Base-by-base conservation (phyloP, 495 filamentous ascomycete genomes). In the Lindgomyces ingoldianus region DNA sequence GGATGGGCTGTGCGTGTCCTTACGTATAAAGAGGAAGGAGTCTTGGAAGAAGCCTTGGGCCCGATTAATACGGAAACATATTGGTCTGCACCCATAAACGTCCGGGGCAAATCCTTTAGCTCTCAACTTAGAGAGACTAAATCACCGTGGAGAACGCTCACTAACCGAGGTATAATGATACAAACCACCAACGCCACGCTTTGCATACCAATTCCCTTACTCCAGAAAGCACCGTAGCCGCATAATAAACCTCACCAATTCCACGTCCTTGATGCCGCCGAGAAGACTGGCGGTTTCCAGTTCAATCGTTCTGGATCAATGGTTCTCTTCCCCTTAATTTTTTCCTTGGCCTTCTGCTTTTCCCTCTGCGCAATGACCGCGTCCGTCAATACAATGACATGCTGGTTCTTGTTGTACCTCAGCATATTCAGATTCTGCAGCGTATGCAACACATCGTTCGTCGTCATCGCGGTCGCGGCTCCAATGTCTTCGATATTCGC, bases 231-330 rank as follows among this genome's bases (percentile, higher is more conserved):
- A n/a, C n/a, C n/a, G n/a, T n/a, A n/a, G n/a, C n/a, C n/a, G n/a
- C n/a, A n/a, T n/a, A n/a, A n/a, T n/a, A n/a, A n/a, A 49, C 16
- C 52, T 70, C 80, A 98, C 94, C 94, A 98, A 68, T 92, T 96
- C 94, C 94, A 98, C 25, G 93, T 98, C 67, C 94, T 81, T 54
- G 83, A 87, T 22, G 87, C 87, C 3, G 93, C 93, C 36, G 89
- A 91, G 72, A 98, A 96, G 4, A 96, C 90, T 0, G 94, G 94
- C 3, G 94, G 95, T 76, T 95, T 97, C 94, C 94, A 98, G 73
- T 89, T 86, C 45, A 98, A 83, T 66, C 84, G 81, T 3, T 87
- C 83, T 1, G 91, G 83, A 49, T 94, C 88, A 58, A 98, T 91
- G 57, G 79, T 79, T 52, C 89, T 76, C 74, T 83, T 89, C 64